Conservation (phyloP, 2,329 filamentous ascomycete genomes). For the Coleophoma eucalyptorum region DNA sequence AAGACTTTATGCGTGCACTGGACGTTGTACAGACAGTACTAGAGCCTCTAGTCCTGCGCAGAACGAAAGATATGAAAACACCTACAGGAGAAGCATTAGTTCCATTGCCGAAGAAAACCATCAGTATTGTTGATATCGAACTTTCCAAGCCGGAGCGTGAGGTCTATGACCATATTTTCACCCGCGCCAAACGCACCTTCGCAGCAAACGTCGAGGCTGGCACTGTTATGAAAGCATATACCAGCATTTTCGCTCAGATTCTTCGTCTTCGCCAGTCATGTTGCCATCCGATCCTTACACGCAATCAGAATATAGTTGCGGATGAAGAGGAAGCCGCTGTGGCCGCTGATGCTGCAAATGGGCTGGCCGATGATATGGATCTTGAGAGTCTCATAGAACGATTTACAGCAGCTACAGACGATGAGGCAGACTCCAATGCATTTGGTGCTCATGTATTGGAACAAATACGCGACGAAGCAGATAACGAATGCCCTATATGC, state of each 20-base stretch:
- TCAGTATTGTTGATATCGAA: constrained; percentile 86
- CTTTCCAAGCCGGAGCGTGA: constrained; percentile 81
- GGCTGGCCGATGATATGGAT: constrained; percentile 94
- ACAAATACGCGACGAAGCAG: constrained; percentile 86
- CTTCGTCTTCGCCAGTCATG: constrained; percentile 88
- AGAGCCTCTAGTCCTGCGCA: constrained; percentile 88
- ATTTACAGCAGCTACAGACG: constrained; percentile 69
- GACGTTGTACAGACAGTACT: constrained; percentile 97
- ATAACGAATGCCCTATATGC: constrained; percentile 91
- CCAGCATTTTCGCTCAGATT: constrained; percentile 96
- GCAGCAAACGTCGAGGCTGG: constrained; percentile 84
- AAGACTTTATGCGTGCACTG: constrained; percentile 87
- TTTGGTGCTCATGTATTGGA: constrained; percentile 86
- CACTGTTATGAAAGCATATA: constrained; percentile 91
- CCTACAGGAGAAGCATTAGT: constrained; percentile 81
- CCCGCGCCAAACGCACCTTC: constrained; percentile 78
- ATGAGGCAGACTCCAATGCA: constrained; percentile 57
- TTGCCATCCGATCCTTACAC: constrained; percentile 86
- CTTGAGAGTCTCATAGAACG: constrained; percentile 78
- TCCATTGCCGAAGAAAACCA: constrained; percentile 71
- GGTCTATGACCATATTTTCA: constrained; percentile 89
- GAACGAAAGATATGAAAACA: constrained; percentile 98
- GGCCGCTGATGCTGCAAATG: constrained; percentile 73
- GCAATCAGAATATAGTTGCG: constrained; percentile 77
- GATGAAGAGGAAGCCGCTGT: constrained; percentile 83